Conservation (phyloP, 106 monocot species). For the Triglochin maritima region DNA sequence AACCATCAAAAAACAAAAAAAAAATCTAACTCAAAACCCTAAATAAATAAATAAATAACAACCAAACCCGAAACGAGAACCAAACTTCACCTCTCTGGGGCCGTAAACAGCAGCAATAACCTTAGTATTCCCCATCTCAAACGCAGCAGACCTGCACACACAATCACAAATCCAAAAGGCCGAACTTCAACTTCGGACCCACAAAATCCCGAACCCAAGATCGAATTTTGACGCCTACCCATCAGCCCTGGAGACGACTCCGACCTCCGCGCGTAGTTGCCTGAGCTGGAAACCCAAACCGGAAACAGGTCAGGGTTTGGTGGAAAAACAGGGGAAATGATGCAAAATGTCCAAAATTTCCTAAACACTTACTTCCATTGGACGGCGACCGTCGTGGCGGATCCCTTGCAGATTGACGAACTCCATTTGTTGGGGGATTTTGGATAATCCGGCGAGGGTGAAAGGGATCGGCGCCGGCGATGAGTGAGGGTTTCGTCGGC, state of each 20-base stretch:
- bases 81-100: slow-evolving; percentile 54
- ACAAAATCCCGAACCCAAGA: neutral
- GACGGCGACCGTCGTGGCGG: slow-evolving; percentile 81
- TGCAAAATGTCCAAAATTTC: neutral
- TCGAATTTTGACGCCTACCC: slow-evolving; percentile 34
- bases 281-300: slow-evolving; percentile 56
- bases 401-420: slow-evolving; percentile 69
- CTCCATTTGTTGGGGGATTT: slow-evolving; percentile 41
- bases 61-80: neutral
- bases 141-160: slow-evolving; percentile 58
- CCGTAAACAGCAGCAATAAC: slow-evolving; percentile 96
- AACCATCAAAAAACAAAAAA: too few species aligned
- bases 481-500: too few species aligned
- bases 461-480: too few species aligned
- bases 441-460: too few species aligned
- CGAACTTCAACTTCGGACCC: neutral
- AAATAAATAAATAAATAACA: too few species aligned
- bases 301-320: neutral
- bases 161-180: neutral
- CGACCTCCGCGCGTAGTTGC: slow-evolving; percentile 76
- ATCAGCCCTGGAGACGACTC: slow-evolving; percentile 69
- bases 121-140: slow-evolving; percentile 98
- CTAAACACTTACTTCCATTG: slow-evolving; percentile 45
- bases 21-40: too few species aligned
- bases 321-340: neutral